A percentile compares a stretch with the other conserved stretches of the same genome.
These are phyloP conservation scores for Pseudogymnoascus sp. DNA, from an alignment of 2,329 filamentous ascomycete species.

Conservation along the genomic window DNA sequence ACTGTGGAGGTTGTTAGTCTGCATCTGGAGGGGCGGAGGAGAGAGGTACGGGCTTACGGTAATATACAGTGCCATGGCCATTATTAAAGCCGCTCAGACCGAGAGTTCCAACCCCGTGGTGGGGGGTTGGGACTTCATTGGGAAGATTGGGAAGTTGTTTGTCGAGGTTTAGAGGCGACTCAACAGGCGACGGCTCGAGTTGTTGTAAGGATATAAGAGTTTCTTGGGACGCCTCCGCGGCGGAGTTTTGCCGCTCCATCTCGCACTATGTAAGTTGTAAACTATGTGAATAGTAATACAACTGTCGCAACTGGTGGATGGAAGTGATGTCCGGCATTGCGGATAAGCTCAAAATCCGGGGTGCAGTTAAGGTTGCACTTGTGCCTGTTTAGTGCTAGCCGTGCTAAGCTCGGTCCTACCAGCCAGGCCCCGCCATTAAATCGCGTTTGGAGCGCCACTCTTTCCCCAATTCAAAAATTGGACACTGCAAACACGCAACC, in stretches of 20 bases:
- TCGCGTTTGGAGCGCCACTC: background rate
- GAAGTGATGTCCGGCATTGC: background rate
- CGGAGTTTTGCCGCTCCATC: conserved; percentile 30
- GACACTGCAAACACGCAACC: background rate
- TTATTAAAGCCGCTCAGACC: conserved; percentile 46
- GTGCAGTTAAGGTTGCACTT: background rate
- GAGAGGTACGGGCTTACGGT: conserved; percentile 44
- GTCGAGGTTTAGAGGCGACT: conserved; percentile 33
- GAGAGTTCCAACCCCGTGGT: conserved; percentile 30
- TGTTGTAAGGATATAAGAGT: conserved; percentile 61
- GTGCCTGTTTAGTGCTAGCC: background rate
- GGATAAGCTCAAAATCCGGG: background rate
- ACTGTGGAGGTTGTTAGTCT: conserved; percentile 38
- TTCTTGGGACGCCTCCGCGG: conserved; percentile 38
- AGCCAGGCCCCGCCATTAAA: background rate
- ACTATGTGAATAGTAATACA: background rate
- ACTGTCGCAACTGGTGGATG: background rate
- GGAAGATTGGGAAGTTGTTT: conserved; percentile 30
- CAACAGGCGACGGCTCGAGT: conserved; percentile 76
- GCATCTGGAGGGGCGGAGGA: background rate
- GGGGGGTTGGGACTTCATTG: conserved; percentile 33
- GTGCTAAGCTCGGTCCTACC: background rate
- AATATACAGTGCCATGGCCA: conserved; percentile 65
- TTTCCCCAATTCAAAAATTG: background rate
- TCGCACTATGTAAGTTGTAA: conserved; percentile 1